These are phyloP conservation scores for Vaccinium darrowii DNA, from an alignment of 148 eudicot genomes.

Conservation along the genomic window DNA sequence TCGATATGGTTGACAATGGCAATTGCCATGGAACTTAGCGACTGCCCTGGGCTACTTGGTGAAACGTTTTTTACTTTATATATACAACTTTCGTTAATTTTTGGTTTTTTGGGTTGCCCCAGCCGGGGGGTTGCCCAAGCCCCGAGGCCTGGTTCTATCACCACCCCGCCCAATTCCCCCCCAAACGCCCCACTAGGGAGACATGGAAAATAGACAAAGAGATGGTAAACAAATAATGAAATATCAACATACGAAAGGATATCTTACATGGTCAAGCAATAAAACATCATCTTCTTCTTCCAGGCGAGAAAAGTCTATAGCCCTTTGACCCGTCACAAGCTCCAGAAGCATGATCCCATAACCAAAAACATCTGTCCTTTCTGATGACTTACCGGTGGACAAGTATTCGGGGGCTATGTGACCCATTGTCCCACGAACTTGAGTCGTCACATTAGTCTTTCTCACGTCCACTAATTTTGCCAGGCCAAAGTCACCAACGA, in stretches of 20 bases:
- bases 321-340: constrained; percentile 58
- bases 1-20: no score
- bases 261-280: constrained; percentile 60
- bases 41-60: no score
- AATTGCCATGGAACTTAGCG: no score
- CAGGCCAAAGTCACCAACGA: constrained; percentile 61
- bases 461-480: constrained; percentile 59
- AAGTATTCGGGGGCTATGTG: constrained; percentile 62
- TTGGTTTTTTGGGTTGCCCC: no score
- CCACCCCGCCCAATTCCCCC: not conserved
- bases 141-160: not conserved
- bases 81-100: no score
- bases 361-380: constrained; percentile 55
- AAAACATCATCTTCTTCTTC: constrained; percentile 64
- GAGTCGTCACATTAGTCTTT: constrained; percentile 52
- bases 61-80: no score
- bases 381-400: constrained; percentile 60
- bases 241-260: not conserved
- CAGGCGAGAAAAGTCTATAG: constrained; percentile 54
- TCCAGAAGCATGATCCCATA: constrained; percentile 59
- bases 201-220: not conserved
- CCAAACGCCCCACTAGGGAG: not conserved
- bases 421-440: constrained; percentile 69
- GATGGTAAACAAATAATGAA: not conserved
- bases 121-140: no score